Percentiles rank a stretch among this genome's conserved stretches.
Conservation (phyloP, 2,329 filamentous ascomycete species). For the Tolypocladium nubicola region DNA sequence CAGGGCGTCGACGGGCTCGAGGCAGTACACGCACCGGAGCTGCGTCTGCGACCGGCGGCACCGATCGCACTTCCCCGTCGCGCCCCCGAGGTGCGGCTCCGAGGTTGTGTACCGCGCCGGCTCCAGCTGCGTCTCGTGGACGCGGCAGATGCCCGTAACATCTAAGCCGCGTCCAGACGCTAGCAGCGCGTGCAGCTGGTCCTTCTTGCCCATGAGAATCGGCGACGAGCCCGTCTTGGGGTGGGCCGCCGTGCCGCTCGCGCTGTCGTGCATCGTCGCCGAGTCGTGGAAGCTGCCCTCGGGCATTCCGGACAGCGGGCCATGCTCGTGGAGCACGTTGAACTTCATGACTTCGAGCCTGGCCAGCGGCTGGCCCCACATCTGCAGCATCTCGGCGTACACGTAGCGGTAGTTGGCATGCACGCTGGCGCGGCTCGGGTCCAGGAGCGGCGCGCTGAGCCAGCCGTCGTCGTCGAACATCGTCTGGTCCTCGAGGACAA, state of each 20-base stretch:
- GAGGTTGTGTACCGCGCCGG: conserved; percentile 38
- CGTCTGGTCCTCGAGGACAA: conserved; percentile 50
- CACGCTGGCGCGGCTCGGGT: conserved; percentile 33
- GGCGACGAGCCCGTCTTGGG: conserved; percentile 33
- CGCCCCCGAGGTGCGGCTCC: conserved; percentile 29
- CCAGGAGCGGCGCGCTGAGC: conserved; percentile 47
- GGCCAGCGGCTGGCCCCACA: conserved; percentile 52
- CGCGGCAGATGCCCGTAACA: conserved; percentile 50
- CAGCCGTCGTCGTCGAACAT: conserved; percentile 60
- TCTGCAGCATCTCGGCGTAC: conserved; percentile 59
- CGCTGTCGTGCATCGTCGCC: conserved; percentile 26
- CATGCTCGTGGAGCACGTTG: conserved; percentile 46
- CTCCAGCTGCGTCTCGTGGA: conserved; percentile 53
- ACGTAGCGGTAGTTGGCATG: conserved; percentile 53
- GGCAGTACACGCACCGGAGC: conserved; percentile 51
- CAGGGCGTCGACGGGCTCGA: conserved; percentile 47
- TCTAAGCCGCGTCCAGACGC: conserved; percentile 48
- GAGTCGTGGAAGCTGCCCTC: conserved; percentile 24
- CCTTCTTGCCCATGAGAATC: conserved; percentile 46
- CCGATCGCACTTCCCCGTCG: conserved; percentile 37
- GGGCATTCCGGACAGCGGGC: conserved; percentile 12
- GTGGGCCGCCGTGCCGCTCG: conserved; percentile 20
- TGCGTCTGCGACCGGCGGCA: conserved; percentile 47
- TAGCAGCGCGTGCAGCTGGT: conserved; percentile 38
- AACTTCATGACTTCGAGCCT: conserved; percentile 61